These are phyloP conservation scores for Craterostigma plantagineum DNA, from an alignment of 257 asterid genomes.

Conservation along the genomic window DNA sequence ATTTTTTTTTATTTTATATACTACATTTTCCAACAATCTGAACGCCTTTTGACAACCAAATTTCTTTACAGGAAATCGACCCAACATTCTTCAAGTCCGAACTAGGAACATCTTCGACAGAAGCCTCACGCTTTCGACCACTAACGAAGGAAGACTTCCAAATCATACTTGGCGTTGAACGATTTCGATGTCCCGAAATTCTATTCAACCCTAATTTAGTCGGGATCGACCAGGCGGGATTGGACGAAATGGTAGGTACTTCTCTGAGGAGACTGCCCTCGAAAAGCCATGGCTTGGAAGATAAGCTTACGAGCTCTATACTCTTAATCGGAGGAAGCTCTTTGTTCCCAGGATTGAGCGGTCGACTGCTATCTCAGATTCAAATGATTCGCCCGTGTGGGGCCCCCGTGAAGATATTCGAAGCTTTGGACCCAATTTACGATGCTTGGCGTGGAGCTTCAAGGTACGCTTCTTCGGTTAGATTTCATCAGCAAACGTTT, in stretches of 20 bases:
- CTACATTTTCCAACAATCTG: too few species aligned
- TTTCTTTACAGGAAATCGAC: conserved; percentile 55
- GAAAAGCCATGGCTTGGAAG: conserved; percentile 24
- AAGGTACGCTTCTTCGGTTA: conserved; percentile 36
- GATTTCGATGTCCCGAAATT: conserved; percentile 89
- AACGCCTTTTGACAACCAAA: too few species aligned
- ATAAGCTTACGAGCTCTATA: conserved; percentile 52
- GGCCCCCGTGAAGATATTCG: conserved; percentile 37
- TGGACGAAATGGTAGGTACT: conserved; percentile 76
- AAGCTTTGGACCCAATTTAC: conserved; percentile 50
- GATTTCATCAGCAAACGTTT: conserved; percentile 54
- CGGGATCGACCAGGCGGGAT: conserved; percentile 84
- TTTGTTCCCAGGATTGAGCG: conserved; percentile 59
- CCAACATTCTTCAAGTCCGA: conserved; percentile 62
- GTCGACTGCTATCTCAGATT: conserved; percentile 73
- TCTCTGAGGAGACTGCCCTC: conserved; percentile 49
- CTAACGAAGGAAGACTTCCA: conserved; percentile 82
- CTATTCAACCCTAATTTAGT: conserved; percentile 60
- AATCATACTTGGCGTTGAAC: conserved; percentile 66
- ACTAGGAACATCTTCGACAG: conserved; percentile 37
- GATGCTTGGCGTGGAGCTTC: conserved; percentile 99
- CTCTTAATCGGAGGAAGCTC: conserved; percentile 88
- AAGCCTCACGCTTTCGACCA: conserved; percentile 67
- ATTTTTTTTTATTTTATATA: too few species aligned
- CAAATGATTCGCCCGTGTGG: conserved; percentile 77